These are phyloP conservation scores for Saitozyma sp. DNA, from an alignment of 768 basidiomycete species.

Conservation along the genomic window DNA sequence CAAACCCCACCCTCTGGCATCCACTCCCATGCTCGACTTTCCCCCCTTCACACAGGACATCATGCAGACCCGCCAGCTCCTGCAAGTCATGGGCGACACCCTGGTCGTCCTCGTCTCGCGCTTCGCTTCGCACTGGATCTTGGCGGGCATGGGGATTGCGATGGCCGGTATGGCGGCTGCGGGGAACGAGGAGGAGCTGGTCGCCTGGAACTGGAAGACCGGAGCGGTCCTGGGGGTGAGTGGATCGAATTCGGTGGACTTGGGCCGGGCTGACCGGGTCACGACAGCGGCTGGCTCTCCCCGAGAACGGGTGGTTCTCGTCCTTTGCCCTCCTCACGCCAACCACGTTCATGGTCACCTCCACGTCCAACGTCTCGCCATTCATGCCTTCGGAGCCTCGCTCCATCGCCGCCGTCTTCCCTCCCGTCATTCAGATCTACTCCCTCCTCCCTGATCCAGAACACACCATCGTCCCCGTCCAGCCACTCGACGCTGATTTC, in stretches of 20 bases:
- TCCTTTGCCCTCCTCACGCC: constrained; percentile 42
- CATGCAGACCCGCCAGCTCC: constrained; percentile 39
- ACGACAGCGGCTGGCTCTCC: constrained; percentile 29
- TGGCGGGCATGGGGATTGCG: constrained; percentile 30
- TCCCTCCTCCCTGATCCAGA: constrained; percentile 31
- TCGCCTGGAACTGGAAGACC: constrained; percentile 70
- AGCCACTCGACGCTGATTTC: constrained; percentile 33
- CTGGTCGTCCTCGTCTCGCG: constrained; percentile 59
- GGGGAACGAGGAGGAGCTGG: constrained; percentile 56
- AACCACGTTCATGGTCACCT: constrained; percentile 43
- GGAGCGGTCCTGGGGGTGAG: constrained; percentile 60
- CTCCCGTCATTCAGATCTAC: constrained; percentile 45
- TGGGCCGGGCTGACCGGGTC: neutral
- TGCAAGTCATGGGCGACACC: constrained; percentile 63
- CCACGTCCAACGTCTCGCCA: constrained; percentile 33
- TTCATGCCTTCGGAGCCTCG: constrained; percentile 22
- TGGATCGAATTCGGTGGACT: constrained; percentile 4
- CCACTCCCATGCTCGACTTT: constrained; percentile 37
- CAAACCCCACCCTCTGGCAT: constrained; percentile 43
- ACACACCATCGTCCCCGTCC: constrained; percentile 23
- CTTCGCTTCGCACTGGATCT: constrained; percentile 43
- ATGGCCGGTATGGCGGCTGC: constrained; percentile 22
- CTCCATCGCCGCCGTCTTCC: constrained; percentile 25
- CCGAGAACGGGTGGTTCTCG: constrained; percentile 39
- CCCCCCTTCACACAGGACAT: constrained; percentile 25